Evolutionary conservation across 2,329 filamentous ascomycete species (phyloP), one percentile per base, ranked within the genome.

Genomic region (Cercospora brassicicola): DNA sequence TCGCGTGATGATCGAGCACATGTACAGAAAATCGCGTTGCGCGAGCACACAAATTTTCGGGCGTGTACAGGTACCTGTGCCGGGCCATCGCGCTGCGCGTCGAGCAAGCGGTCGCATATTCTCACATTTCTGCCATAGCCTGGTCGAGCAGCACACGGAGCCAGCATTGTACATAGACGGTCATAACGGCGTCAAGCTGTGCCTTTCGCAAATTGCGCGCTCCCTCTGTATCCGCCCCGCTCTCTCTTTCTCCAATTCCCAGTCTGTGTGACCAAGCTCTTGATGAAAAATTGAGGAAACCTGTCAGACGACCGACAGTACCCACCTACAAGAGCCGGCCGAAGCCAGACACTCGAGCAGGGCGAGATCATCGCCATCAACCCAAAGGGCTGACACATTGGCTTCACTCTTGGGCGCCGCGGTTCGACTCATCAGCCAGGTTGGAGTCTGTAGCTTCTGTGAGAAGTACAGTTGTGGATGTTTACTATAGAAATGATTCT

Each of bases 401-500:
- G 76, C 76, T 76, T 78, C 76, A 78, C 76, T 76, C 76, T 78
- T 71, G 73, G 73, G 74, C 73, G 69, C 70, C 71, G 75, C 71
- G 75, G 75, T 75, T 76, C 72, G 69, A 66, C 71, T 78, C 75
- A 77, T 78, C 76, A 75, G 71, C 73, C 75, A 72, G 73, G 75
- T 72, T 76, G 76, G 74, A 76, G 75, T 76, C 74, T 75, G 69
- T 93, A 88, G 91, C 93, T 96, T 86, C 86, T 91, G 87, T 93
- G 87, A 88, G 89, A 88, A 94, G 90, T 89, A 92, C 90, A 95
- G 91, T 92, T 89, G 87, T 86, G 87, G 91, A 93, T 89, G 89
- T 92, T 87, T 90, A 94, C 93, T 97, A 93, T 94, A 96, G 91
- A 96, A 96, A 92, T 92, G 92, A 94, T 94, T 94, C 91, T 93